These are phyloP conservation scores for Zymoseptoria pseudotritici DNA, from an alignment of 2,329 filamentous ascomycete species.

Conservation along the genomic window DNA sequence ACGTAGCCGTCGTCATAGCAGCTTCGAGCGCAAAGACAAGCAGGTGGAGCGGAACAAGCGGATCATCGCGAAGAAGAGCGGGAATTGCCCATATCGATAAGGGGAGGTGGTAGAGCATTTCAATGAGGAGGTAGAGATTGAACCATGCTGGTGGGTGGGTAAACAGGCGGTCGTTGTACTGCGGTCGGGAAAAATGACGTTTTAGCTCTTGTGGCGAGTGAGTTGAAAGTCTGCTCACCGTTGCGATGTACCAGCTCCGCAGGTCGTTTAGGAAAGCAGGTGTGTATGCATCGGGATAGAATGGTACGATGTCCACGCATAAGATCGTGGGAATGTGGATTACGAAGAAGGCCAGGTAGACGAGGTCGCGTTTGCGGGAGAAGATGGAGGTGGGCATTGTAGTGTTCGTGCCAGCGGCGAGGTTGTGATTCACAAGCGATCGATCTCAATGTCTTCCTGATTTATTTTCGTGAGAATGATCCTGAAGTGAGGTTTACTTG, in stretches of 20 bases:
- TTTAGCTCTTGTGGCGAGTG: neutral
- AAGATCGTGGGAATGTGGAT: neutral
- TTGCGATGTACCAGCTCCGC: neutral
- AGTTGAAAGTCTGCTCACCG: neutral
- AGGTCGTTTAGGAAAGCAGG: neutral
- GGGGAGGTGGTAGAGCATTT: neutral
- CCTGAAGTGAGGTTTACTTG: neutral
- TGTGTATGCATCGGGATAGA: neutral
- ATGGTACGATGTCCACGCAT: neutral
- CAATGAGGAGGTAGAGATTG: neutral
- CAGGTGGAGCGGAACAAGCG: neutral
- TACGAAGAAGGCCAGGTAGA: neutral
- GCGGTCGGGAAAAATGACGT: neutral
- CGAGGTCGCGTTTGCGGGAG: neutral
- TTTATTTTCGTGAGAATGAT: too few species aligned
- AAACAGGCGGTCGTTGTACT: neutral
- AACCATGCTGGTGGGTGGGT: neutral
- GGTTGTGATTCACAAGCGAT: too few species aligned
- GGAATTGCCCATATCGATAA: neutral
- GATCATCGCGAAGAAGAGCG: neutral
- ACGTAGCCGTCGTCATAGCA: neutral
- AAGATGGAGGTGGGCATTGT: neutral
- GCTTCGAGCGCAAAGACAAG: neutral
- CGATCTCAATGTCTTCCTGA: too few species aligned
- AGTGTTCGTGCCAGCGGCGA: too few species aligned